Conservation (phyloP, 805 yeast species). For the Candida maltosa region DNA sequence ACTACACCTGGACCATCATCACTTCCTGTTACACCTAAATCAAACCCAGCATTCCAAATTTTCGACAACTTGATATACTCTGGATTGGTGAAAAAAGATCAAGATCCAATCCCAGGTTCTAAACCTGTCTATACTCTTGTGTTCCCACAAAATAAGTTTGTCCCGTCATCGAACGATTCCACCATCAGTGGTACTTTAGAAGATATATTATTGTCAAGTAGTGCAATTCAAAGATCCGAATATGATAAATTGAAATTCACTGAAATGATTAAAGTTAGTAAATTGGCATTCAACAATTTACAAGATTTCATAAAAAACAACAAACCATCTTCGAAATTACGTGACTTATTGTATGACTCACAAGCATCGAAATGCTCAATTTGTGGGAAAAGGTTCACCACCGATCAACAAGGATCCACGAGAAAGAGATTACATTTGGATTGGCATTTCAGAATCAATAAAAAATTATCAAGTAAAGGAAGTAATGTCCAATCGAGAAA, state of each 20-base stretch:
- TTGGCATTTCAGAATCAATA: constrained; percentile 94
- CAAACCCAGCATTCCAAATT: constrained; percentile 19
- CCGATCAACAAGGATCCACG: constrained; percentile 51
- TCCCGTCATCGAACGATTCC: constrained; percentile 12
- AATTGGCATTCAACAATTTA: constrained; percentile 15
- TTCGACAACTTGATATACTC: constrained; percentile 31
- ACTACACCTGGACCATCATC: constrained; percentile 7
- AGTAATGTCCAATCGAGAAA: constrained; percentile 64
- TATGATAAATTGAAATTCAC: constrained; percentile 31
- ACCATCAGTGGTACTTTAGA: constrained; percentile 19
- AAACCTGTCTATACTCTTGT: constrained; percentile 29
- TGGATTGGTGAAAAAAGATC: constrained; percentile 39
- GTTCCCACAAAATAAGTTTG: constrained; percentile 29
- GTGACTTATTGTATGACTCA: constrained; percentile 47
- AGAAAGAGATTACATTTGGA: constrained; percentile 72
- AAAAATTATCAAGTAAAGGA: constrained; percentile 45
- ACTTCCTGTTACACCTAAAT: constrained; percentile 8
- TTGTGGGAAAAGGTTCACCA: constrained; percentile 83
- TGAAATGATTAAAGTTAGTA: constrained; percentile 26
- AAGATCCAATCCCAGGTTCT: constrained; percentile 38
- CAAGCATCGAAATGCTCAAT: constrained; percentile 80
- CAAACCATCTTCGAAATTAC: constrained; percentile 27
- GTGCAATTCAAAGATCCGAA: constrained; percentile 21
- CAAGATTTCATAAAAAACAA: constrained; percentile 39
- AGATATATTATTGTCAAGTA: constrained; percentile 16